These are phyloP conservation scores for Euphorbia lathyris DNA, from an alignment of 345 rosid species.

Conservation along the genomic window DNA sequence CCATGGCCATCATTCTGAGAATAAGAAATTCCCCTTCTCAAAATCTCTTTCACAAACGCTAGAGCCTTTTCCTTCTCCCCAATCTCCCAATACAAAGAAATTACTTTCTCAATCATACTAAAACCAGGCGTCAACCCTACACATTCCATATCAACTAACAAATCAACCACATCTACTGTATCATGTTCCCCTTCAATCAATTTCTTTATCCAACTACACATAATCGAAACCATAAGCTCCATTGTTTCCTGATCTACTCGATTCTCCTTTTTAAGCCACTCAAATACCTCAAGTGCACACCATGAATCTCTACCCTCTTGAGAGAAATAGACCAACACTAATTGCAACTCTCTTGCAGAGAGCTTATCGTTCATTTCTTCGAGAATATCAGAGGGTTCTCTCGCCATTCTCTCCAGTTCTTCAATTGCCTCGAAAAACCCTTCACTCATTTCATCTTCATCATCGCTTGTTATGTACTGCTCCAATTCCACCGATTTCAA, in stretches of 20 bases:
- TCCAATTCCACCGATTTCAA: conserved; percentile 63
- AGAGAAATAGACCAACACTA: conserved; percentile 84
- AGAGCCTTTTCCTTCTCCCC: conserved; percentile 60
- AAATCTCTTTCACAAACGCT: conserved; percentile 65
- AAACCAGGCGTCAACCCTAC: conserved; percentile 83
- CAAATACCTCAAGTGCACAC: conserved; percentile 95
- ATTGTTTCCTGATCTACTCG: conserved; percentile 80
- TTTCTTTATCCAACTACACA: conserved; percentile 88
- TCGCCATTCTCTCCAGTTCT: conserved; percentile 76
- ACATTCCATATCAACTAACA: conserved; percentile 86
- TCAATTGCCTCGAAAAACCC: conserved; percentile 86
- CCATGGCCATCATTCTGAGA: conserved; percentile 44
- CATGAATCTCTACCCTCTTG: conserved; percentile 96
- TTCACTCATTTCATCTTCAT: conserved; percentile 69
- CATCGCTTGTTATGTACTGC: conserved; percentile 58
- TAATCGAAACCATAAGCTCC: conserved; percentile 93
- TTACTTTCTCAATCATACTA: conserved; percentile 94
- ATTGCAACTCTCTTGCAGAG: conserved; percentile 68
- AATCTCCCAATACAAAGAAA: conserved; percentile 78
- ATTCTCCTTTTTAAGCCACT: conserved; percentile 80
- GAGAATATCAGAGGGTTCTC: conserved; percentile 84
- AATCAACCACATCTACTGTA: conserved; percentile 63
- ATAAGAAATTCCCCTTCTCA: conserved; percentile 50
- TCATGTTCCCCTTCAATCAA: conserved; percentile 56
- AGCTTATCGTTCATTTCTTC: conserved; percentile 87